Evolutionary conservation across 208 protist species (phyloP), one percentile per base, ranked within the genome.

Genomic region (Acanthamoeba healyi): DNA sequence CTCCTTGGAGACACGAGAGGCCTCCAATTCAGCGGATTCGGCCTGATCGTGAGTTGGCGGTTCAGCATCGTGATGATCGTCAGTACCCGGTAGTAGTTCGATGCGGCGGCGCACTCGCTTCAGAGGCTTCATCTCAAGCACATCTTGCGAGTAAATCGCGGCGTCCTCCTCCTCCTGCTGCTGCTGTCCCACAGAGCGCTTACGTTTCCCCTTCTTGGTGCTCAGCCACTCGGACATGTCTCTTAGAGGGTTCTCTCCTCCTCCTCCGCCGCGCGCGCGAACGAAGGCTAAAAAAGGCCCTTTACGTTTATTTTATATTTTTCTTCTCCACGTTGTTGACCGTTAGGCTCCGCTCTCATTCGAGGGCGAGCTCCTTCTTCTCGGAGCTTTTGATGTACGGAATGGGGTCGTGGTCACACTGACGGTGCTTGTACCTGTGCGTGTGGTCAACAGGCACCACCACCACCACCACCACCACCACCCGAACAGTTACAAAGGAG

Each of bases 381-480:
- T 86, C 77, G 1, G 22, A n/a, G n/a, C n/a, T 58, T 26, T 86
- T 86, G 38, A 86, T 10, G 77, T n/a, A 86, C 4, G 77, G 77
- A n/a, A 86, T 86, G 7, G 77, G 77, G 5, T 86, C 77, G 44
- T 86, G 77, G 12, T 86, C 42, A 38, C 77, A 86, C 22, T 86
- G 77, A 38, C 19, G 22, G 44, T 86, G 77, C 77, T 49, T 61
- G 19, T 86, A 86, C 36, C 77, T 86, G 77, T n/a, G n/a, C n/a
- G n/a, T n/a, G n/a, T n/a, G n/a, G n/a, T n/a, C n/a, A n/a, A n/a
- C n/a, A n/a, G n/a, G n/a, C n/a, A n/a, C n/a, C n/a, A n/a, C n/a
- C n/a, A n/a, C n/a, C n/a, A n/a, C 29, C 29, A 58, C 22, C 54
- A 61, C 12, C 12, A 26, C 54, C 54, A 61, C 54, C 15, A 61